Evolutionary conservation across 441 rosid species (phyloP), one percentile per base, ranked within the genome.

Genomic region (Gossypium lobatum): DNA sequence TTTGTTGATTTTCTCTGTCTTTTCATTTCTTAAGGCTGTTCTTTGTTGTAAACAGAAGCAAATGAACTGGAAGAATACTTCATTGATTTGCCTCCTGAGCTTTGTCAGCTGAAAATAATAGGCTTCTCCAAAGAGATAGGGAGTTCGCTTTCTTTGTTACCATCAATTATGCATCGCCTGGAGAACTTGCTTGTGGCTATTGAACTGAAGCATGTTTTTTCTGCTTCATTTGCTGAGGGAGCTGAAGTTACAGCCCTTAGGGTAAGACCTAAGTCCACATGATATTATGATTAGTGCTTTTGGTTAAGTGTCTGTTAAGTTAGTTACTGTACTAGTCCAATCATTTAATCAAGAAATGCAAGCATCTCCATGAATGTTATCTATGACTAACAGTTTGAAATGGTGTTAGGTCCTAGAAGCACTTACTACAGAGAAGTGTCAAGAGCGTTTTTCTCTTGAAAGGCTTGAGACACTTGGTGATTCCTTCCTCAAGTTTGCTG

Each of bases 371-470:
- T 62, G 65, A 74, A 71, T 34, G 55, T 74, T 42, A 62, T 72
- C 67, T 73, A 39, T 50, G 14, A 23, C 76, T 77, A 75, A 85
- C 79, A 37, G 53, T 77, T 34, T 66, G 79, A 26, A 68, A 78
- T 82, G 70, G 37, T 75, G 59, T 75, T 75, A 95, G 99, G 83
- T 95, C 76, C 85, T 95, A 17, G 94, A 93, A 85, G 99, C 99
- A 25, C 96, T 95, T 73, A 91, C 99, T 18, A 91, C 99, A 60
- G 99, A 95, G 86, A 93, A 83, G 78, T 95, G 99, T 81, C 96
- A 90, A 78, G 99, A 95, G 84, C 93, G 96, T 54, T 82, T 95
- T 81, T 95, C 98, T 72, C 95, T 95, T 79, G 99, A 95, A 82
- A 88, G 98, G 82, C 93, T 95, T 66, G 99, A 95, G 84, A 78